Percentiles rank a stretch among this genome's conserved stretches.
phyloP scores from a whole-genome alignment of 768 basidiomycete genomes.

The Daedalea quercina region DNA sequence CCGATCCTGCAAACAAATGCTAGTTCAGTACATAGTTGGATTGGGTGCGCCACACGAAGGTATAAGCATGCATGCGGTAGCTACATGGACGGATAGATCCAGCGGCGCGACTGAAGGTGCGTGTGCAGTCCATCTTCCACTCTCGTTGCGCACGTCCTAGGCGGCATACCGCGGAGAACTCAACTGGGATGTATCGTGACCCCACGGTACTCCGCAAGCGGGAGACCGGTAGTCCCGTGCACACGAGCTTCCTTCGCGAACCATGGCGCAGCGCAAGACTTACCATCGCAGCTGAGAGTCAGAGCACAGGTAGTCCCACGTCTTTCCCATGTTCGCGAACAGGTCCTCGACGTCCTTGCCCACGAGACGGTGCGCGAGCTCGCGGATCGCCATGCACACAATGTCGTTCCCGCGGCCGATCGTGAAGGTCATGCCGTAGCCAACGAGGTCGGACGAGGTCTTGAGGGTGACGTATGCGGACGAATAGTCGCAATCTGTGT shows the following conservation, averaged over 20 bases:
- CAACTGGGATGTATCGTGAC: neutral
- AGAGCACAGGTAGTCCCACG: conserved; percentile 81
- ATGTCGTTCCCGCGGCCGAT: conserved; percentile 95
- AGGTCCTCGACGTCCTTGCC: conserved; percentile 78
- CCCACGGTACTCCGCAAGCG: neutral
- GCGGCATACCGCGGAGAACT: neutral
- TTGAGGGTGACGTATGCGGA: conserved; percentile 82
- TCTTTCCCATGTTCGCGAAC: conserved; percentile 85
- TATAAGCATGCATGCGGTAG: no score
- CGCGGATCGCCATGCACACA: conserved; percentile 76
- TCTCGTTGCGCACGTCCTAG: no score
- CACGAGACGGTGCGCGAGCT: conserved; percentile 74
- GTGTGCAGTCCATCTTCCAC: no score
- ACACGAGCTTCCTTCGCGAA: neutral
- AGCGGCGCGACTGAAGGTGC: no score
- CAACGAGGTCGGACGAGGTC: conserved; percentile 66
- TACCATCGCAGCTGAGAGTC: conserved; percentile 92
- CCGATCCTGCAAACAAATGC: conserved; percentile 58
- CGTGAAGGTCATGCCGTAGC: conserved; percentile 94
- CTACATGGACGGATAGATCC: no score
- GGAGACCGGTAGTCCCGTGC: neutral
- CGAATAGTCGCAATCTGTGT: conserved; percentile 93
- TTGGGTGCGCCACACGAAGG: neutral
- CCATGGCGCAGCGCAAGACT: conserved; percentile 13
- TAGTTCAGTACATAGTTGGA: neutral